These are phyloP conservation scores for Candida koratica DNA, from an alignment of 805 yeast genomes.

Conservation along the genomic window DNA sequence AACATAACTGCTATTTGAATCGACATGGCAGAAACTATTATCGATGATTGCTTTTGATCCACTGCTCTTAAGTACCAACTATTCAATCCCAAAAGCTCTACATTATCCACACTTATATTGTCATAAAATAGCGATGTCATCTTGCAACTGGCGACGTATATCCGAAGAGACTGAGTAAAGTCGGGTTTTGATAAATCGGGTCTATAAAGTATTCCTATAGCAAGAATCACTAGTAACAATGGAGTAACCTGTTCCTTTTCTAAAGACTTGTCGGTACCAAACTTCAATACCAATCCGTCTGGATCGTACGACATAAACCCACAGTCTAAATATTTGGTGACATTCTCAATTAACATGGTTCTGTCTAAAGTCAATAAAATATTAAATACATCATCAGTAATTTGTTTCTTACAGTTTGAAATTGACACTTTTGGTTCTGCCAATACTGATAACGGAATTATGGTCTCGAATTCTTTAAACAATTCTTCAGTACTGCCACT, in stretches of 20 bases:
- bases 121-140: slow-evolving; percentile 3
- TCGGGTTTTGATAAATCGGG: slow-evolving; percentile 6
- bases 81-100: slow-evolving; percentile 2
- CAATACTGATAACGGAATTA: slow-evolving; percentile 3
- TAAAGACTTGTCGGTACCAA: slow-evolving; percentile 1
- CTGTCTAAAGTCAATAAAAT: slow-evolving; percentile 1
- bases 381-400: neutral
- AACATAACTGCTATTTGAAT: slow-evolving; percentile 5
- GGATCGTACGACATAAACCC: slow-evolving; percentile 9
- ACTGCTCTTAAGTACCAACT: slow-evolving; percentile 9
- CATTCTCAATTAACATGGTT: slow-evolving; percentile 5
- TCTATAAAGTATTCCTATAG: slow-evolving; percentile 5
- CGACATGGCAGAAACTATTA: slow-evolving; percentile 5
- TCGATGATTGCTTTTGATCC: slow-evolving; percentile 1
- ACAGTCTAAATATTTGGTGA: slow-evolving; percentile 6
- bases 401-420: neutral
- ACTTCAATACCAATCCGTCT: neutral
- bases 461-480: slow-evolving; percentile 3
- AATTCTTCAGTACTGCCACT: slow-evolving; percentile 7
- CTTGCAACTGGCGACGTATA: slow-evolving; percentile 4
- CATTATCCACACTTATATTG: slow-evolving; percentile 5
- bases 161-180: neutral
- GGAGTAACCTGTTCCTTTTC: neutral
- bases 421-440: slow-evolving; percentile 1
- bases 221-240: slow-evolving; percentile 2